These are phyloP conservation scores for Elymus sibiricus DNA, from an alignment of 176 grass and related monocot genomes.

Conservation along the genomic window DNA sequence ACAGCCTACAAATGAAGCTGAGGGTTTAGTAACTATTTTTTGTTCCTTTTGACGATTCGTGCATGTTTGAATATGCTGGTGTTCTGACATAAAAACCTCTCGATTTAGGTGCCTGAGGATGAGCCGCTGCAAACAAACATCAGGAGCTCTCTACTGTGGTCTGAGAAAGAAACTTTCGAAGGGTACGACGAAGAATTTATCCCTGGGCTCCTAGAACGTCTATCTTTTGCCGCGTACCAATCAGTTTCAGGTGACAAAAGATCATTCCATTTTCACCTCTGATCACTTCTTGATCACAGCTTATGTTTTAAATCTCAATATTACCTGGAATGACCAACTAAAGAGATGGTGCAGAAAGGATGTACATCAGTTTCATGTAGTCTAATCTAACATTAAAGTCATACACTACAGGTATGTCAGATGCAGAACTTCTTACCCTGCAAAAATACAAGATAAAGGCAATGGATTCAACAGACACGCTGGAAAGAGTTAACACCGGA, in stretches of 20 bases:
- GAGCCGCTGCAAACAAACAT: constrained; percentile 88
- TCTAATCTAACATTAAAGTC: constrained; percentile 26
- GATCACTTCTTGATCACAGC: neutral
- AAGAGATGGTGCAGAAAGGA: constrained; percentile 10
- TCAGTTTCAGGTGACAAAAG: constrained; percentile 67
- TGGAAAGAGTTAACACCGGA: constrained; percentile 56
- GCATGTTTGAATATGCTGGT: neutral
- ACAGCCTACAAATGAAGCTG: constrained; percentile 86
- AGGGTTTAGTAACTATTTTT: constrained; percentile 39
- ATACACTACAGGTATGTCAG: constrained; percentile 72
- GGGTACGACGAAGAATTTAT: constrained; percentile 60
- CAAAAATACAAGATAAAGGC: constrained; percentile 71
- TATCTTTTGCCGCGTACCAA: constrained; percentile 85
- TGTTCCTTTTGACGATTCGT: constrained; percentile 12
- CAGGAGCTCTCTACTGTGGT: constrained; percentile 80
- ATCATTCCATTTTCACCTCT: neutral
- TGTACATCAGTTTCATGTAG: constrained; percentile 8
- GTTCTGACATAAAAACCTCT: constrained; percentile 13
- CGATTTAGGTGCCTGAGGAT: constrained; percentile 61
- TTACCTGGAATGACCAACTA: neutral
- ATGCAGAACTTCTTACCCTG: constrained; percentile 58
- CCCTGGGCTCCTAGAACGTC: constrained; percentile 58
- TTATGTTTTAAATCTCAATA: neutral
- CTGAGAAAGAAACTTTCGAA: constrained; percentile 52
- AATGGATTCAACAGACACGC: constrained; percentile 74